Base-by-base conservation (phyloP, 345 rosid species). In the Microcos paniculata region DNA sequence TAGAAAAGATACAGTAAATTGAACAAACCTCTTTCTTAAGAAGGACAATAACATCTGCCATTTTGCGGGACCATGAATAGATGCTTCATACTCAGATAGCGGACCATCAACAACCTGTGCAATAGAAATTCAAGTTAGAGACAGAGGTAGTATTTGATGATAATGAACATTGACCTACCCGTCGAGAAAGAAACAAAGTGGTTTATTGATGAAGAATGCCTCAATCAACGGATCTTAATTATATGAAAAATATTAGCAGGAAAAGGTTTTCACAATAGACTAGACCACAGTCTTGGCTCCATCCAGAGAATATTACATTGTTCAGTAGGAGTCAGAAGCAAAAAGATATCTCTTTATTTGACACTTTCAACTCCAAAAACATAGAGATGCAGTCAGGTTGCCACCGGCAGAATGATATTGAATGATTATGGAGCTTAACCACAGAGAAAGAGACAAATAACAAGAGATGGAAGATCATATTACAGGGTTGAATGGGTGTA, bases 31-130 rank as follows among this genome's bases (percentile, higher is more conserved):
- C 55, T 80, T 78, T 77, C 66, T 75, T 62, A 85, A 40, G 68
- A 87, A 87, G 19, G 77, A 76, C 16, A 76, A 83, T 19, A 87
- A 75, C 71, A 82, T 81, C 79, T 87, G 80, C 90, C 90, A 85
- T 72, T 87, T 87, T 77, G 72, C 72, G 38, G 88, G 87, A 78
- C 87, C 85, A 42, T 80, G 80, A 70, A 72, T 61, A 53, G 85
- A 87, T 78, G 48, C 74, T 78, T 83, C 88, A 58, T 85, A 87
- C 68, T 85, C 84, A 0, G 76, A 71, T 16, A 87, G 73, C 72
- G 80, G 81, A 45, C 48, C 71, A 59, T 83, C 87, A 81, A 87
- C 85, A 69, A 83, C 85, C 90, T 87, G 78, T 59, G 48, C 11
- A 45, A 19, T 1, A 33, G 12, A 67, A 46, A 45, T 10, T 45